phyloP scores from a whole-genome alignment of 129 eudicot species.

The Pseudognaphalium luteoalbum region DNA sequence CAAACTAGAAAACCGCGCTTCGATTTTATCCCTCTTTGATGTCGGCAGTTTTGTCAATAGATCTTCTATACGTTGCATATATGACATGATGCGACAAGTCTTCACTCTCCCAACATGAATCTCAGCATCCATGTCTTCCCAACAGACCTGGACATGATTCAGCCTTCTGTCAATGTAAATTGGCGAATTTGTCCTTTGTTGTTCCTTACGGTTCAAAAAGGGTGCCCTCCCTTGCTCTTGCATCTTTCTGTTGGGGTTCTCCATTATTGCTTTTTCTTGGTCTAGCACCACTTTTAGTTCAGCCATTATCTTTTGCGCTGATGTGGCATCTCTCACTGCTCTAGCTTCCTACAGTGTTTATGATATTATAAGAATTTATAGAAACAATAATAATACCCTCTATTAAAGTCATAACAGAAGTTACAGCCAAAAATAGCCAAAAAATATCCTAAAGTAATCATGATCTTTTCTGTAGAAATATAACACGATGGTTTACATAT shows the following conservation, averaged over 20 bases:
- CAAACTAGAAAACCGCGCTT: background rate
- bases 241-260: background rate
- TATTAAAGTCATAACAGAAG: background rate
- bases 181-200: background rate
- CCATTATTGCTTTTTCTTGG: background rate
- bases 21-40: background rate
- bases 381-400: background rate
- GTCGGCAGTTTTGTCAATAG: background rate
- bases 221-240: background rate
- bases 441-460: background rate
- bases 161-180: background rate
- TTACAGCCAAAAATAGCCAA: background rate
- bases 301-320: background rate
- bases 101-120: background rate
- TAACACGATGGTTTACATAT: background rate
- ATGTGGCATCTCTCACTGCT: conserved; percentile 9
- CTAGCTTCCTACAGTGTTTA: conserved; percentile 15
- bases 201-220: background rate
- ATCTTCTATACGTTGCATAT: background rate
- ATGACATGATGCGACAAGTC: background rate
- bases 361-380: background rate
- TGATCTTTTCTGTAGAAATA: background rate
- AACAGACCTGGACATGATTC: background rate
- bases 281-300: background rate
- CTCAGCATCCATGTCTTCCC: background rate